These are phyloP conservation scores for Alternaria hordeiaustralica DNA, from an alignment of 2,329 filamentous ascomycete species.

Conservation along the genomic window DNA sequence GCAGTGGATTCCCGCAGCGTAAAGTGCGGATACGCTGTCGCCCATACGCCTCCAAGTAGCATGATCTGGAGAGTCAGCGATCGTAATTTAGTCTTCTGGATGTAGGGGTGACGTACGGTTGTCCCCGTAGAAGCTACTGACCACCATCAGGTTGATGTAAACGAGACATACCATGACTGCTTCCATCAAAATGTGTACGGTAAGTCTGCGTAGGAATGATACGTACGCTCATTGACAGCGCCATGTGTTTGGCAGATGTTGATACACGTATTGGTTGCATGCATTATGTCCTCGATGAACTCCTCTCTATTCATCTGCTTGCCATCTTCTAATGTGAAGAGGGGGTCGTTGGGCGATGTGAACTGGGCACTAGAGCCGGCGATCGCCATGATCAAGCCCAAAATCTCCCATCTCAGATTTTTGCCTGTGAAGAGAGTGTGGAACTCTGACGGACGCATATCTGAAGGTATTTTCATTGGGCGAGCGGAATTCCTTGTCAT, in stretches of 20 bases:
- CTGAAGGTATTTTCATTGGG: conserved; percentile 40
- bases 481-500: conserved; percentile 42
- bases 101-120: conserved; percentile 33
- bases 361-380: conserved; percentile 41
- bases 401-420: conserved; percentile 44
- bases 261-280: conserved; percentile 46
- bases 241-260: conserved; percentile 44
- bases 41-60: conserved; percentile 44
- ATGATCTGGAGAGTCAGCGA: conserved; percentile 36
- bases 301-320: conserved; percentile 37
- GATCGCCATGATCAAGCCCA: conserved; percentile 39
- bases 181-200: neutral
- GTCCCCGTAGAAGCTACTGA: conserved; percentile 44
- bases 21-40: conserved; percentile 36
- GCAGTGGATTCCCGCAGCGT: conserved; percentile 45
- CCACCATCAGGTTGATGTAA: conserved; percentile 39
- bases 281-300: conserved; percentile 44
- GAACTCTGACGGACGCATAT: conserved; percentile 41
- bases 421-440: conserved; percentile 43
- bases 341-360: conserved; percentile 36
- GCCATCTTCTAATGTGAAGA: conserved; percentile 43
- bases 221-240: conserved; percentile 40
- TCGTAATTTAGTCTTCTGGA: neutral
- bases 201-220: neutral
- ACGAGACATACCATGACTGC: conserved; percentile 44